Evolutionary conservation across 2,329 filamentous ascomycete genomes (phyloP).

Genomic region (Fusarium mundagurra): DNA sequence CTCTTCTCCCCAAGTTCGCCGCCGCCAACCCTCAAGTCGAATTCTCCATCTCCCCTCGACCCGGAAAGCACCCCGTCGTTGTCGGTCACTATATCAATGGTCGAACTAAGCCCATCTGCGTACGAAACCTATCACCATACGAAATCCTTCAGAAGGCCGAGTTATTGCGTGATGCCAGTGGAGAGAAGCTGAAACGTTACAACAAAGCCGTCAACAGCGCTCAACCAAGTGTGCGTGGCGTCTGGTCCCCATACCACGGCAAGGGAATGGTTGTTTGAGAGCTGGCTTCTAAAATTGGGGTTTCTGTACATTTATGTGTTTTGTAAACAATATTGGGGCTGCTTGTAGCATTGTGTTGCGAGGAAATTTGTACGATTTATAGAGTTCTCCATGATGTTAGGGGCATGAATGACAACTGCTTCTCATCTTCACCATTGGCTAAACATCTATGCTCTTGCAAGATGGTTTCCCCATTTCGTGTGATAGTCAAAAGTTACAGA

Average conservation of each 20-base stretch:
- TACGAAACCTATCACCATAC: conserved; percentile 82
- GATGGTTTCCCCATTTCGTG: not conserved
- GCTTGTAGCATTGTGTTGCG: conserved; percentile 44
- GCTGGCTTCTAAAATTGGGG: not conserved
- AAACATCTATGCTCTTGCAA: not conserved
- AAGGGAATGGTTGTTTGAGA: conserved; percentile 63
- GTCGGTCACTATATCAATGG: conserved; percentile 95
- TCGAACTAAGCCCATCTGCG: conserved; percentile 83
- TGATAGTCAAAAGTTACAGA: not conserved
- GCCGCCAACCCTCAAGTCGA: conserved; percentile 86
- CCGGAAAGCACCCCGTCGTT: conserved; percentile 88
- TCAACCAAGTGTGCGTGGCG: conserved; percentile 73
- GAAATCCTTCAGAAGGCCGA: conserved; percentile 85
- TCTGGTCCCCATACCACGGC: conserved; percentile 78
- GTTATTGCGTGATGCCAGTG: conserved; percentile 76
- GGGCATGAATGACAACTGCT: conserved; percentile 27
- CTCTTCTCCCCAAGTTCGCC: conserved; percentile 80
- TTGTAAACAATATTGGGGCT: conserved; percentile 42
- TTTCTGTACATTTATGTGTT: conserved; percentile 40
- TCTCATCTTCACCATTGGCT: not conserved
- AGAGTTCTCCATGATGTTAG: conserved; percentile 30
- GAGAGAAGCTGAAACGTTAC: conserved; percentile 74
- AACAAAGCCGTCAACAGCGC: conserved; percentile 73
- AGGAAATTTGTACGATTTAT: conserved; percentile 42
- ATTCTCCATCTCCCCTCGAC: conserved; percentile 89